Evolutionary conservation across 1,139 yeast genomes (phyloP).

Genomic region (Kazachstania sp.): DNA sequence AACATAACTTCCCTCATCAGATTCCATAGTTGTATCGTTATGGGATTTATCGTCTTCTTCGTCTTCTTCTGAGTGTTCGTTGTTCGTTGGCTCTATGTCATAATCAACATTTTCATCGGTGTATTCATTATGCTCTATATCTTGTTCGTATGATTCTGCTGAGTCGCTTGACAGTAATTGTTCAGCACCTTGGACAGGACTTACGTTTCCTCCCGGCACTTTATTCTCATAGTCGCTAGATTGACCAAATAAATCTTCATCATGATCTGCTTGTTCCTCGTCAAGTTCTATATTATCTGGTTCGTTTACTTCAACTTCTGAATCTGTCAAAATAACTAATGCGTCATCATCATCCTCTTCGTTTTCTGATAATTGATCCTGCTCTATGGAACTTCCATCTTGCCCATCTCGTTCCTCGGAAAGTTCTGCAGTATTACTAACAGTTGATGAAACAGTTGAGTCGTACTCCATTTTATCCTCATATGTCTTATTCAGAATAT

Average conservation of each 20-base stretch:
- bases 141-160: no score
- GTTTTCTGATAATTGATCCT: neutral
- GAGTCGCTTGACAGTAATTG: neutral
- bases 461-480: neutral
- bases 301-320: conserved; percentile 1
- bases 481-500: conserved; percentile 1
- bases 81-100: no score
- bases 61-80: no score
- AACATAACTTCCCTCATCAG: no score
- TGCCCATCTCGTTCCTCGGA: neutral
- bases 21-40: no score
- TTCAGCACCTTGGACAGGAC: neutral
- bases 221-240: neutral
- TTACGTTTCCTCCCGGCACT: neutral
- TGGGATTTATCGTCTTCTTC: no score
- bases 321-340: conserved; percentile 1
- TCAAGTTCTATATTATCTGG: neutral
- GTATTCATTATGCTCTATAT: neutral
- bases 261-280: conserved; percentile 1
- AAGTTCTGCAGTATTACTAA: conserved; percentile 8
- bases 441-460: neutral
- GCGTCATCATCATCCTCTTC: conserved; percentile 2
- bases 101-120: neutral
- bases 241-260: neutral
- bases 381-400: neutral